These are phyloP conservation scores for Phellopilus nigrolimitatus DNA, from an alignment of 1,284 basidiomycete species.

Conservation along the genomic window DNA sequence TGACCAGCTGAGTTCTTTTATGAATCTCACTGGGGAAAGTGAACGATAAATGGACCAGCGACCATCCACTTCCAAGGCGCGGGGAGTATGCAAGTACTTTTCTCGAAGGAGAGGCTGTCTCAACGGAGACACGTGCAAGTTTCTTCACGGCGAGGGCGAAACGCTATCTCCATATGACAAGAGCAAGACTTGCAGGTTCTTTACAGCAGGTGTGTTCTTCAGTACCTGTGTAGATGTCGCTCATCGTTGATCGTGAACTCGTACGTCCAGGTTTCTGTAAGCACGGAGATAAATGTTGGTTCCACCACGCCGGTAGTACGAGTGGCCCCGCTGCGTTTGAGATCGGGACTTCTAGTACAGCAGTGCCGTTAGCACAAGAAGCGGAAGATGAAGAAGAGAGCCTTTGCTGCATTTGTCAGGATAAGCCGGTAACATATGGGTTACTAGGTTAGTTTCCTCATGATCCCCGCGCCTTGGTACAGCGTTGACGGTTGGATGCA, in stretches of 20 bases:
- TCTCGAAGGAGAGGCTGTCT: constrained; percentile 59
- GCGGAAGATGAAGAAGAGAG: constrained; percentile 33
- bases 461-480: background rate
- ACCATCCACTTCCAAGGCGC: constrained; percentile 37
- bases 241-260: background rate
- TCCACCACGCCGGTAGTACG: constrained; percentile 42
- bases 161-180: constrained; percentile 62
- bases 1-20: too few species aligned
- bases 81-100: constrained; percentile 63
- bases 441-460: constrained; percentile 46
- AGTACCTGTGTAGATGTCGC: background rate
- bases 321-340: constrained; percentile 25
- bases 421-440: constrained; percentile 62
- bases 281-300: constrained; percentile 67
- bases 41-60: constrained; percentile 29
- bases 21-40: too few species aligned
- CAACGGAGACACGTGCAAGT: constrained; percentile 63
- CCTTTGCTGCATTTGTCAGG: constrained; percentile 66
- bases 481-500: constrained; percentile 11
- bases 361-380: constrained; percentile 28
- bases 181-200: constrained; percentile 62
- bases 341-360: background rate
- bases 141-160: constrained; percentile 54
- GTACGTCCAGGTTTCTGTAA: constrained; percentile 52
- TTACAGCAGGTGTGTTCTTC: constrained; percentile 42